Evolutionary conservation across 768 basidiomycete species (phyloP), one percentile per base, ranked within the genome.

Genomic region (Pulveroboletus frians): DNA sequence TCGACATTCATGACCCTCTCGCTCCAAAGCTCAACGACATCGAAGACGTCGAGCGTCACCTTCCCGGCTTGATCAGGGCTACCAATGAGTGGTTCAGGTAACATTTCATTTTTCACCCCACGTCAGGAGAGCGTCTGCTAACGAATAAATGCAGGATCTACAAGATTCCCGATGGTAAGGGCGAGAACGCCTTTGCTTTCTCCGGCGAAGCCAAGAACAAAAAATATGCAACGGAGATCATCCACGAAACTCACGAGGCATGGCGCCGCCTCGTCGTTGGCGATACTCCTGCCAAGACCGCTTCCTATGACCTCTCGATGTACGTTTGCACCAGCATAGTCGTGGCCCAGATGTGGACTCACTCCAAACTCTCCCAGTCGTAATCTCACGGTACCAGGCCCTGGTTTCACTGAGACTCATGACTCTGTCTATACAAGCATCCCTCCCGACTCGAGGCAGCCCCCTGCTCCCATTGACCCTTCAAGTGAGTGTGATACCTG

Each of bases 141-240:
- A 40, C 43, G 40, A 11, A 6, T 3, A 40, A 8, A 23, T 47
- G 4, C 55, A 92, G 90, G 69, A 92, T 93, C 71, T 93, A 93
- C 85, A 93, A 92, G 73, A 92, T 92, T 64, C 90, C 92, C 66
- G 92, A 94, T 68, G 91, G 89, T 59, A 92, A 94, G 81, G 85
- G 86, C 59, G 92, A 97, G 75, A 99, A 99, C 76, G 85, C 86
- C 56, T 99, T 99, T 65, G 96, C 96, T 15, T 99, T 99, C 82
- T 94, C 92, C 46, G 96, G 96, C 50, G 96, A 99, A 74, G 95
- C 95, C 56, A 99, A 98, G 78, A 96, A 96, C 79, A 96, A 95
- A 80, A 96, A 95, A 71, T 99, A 98, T 68, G 96, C 96, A 29
- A 92, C 89, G 46, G 95, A 98, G 73, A 96, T 98, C 74, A 88